These are phyloP conservation scores for Ceratocystis eucalypticola DNA, from an alignment of 2,329 filamentous ascomycete genomes.

Conservation along the genomic window DNA sequence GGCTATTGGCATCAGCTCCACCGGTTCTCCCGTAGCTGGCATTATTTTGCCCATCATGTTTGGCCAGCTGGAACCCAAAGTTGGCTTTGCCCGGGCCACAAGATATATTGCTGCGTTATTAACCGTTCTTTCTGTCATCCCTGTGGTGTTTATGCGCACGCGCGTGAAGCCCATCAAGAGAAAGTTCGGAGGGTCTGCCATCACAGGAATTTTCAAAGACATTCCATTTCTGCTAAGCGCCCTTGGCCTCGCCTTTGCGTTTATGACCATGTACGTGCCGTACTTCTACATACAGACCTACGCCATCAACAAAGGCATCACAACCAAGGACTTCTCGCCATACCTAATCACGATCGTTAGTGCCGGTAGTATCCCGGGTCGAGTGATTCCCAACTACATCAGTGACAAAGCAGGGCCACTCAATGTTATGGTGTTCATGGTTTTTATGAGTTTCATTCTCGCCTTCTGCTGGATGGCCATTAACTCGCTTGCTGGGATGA, in stretches of 20 bases:
- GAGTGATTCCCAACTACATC: conserved; percentile 32
- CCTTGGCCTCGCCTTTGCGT: conserved; percentile 29
- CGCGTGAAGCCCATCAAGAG: conserved; percentile 25
- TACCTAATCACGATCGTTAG: conserved; percentile 35
- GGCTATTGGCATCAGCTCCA: conserved; percentile 26
- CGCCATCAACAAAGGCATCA: conserved; percentile 30
- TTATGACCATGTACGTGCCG: conserved; percentile 35
- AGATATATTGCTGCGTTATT: conserved; percentile 34
- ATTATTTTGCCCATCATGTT: conserved; percentile 30
- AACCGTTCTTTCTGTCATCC: conserved; percentile 29
- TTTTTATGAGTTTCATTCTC: conserved; percentile 33
- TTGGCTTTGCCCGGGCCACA: conserved; percentile 43
- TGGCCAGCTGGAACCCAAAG: conserved; percentile 31
- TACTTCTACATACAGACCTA: conserved; percentile 37
- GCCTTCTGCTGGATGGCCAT: conserved; percentile 37
- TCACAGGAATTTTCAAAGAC: conserved; percentile 26
- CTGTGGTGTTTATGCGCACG: conserved; percentile 29
- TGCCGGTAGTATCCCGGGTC: conserved; percentile 33
- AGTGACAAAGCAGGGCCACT: conserved; percentile 33
- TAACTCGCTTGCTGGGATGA: conserved; percentile 27
- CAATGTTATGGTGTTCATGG: conserved; percentile 29
- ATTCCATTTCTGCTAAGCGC: conserved; percentile 28
- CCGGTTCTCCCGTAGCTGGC: conserved; percentile 30
- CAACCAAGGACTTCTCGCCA: conserved; percentile 26
- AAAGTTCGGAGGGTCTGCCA: conserved; percentile 13